These are phyloP conservation scores for Calocybe gangraenosa DNA, from an alignment of 768 basidiomycete genomes.

Conservation along the genomic window DNA sequence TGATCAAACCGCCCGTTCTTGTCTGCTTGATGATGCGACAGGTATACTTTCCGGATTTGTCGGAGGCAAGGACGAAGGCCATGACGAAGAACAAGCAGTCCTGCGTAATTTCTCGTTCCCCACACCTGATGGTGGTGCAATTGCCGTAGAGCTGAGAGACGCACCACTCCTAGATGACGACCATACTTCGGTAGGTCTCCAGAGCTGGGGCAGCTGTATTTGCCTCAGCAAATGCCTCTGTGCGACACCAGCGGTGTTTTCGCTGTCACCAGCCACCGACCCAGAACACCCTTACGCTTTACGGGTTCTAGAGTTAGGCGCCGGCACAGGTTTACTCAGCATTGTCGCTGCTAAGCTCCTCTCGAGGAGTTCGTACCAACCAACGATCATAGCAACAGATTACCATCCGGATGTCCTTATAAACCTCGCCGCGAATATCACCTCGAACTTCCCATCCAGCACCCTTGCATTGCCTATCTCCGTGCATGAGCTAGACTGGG, in stretches of 20 bases:
- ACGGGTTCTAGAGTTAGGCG: constrained; percentile 75
- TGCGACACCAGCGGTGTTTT: constrained; percentile 36
- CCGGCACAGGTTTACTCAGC: constrained; percentile 82
- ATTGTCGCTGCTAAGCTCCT: constrained; percentile 55
- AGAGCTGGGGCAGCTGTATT: constrained; percentile 82
- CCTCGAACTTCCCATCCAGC: constrained; percentile 38
- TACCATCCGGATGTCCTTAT: constrained; percentile 72
- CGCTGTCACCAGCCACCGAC: constrained; percentile 18
- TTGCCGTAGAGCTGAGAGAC: constrained; percentile 64
- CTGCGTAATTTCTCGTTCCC: constrained; percentile 52
- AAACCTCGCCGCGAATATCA: constrained; percentile 62
- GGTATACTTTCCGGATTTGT: constrained; percentile 52
- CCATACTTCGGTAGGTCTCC: constrained; percentile 77
- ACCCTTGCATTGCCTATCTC: constrained; percentile 24
- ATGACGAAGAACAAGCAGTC: constrained; percentile 37
- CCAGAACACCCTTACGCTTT: constrained; percentile 20
- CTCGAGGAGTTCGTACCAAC: constrained; percentile 22
- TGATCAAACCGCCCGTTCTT: constrained; percentile 36
- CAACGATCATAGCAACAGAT: constrained; percentile 63
- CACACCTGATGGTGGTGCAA: constrained; percentile 11
- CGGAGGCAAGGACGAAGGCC: constrained; percentile 35
- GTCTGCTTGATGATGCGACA: constrained; percentile 54
- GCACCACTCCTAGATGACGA: constrained; percentile 59
- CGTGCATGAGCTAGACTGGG: constrained; percentile 65
- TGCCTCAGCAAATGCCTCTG: constrained; percentile 65